phyloP scores from a whole-genome alignment of 805 yeast genomes.

The Hanseniaspora thailandica region DNA sequence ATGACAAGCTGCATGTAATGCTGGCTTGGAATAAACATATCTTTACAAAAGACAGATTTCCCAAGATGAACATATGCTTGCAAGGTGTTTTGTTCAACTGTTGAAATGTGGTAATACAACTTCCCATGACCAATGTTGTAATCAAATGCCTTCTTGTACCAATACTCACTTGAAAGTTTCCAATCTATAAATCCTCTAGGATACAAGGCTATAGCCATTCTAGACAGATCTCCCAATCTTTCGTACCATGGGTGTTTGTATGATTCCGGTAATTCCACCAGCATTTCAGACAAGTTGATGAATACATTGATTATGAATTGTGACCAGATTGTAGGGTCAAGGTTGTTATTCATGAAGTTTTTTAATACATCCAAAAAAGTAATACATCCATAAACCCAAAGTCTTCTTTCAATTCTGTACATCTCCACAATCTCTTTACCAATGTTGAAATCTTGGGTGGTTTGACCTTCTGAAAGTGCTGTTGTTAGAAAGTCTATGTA shows the following conservation, averaged over 20 bases:
- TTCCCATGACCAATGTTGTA: constrained; percentile 76
- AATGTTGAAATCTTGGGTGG: constrained; percentile 30
- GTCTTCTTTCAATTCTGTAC: constrained; percentile 63
- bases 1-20: constrained; percentile 68
- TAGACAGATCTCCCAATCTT: constrained; percentile 69
- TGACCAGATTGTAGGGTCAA: constrained; percentile 67
- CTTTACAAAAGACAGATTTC: constrained; percentile 65
- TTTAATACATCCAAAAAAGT: constrained; percentile 68
- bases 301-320: constrained; percentile 66
- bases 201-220: constrained; percentile 80
- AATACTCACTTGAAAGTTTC: constrained; percentile 70
- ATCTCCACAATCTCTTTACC: constrained; percentile 68
- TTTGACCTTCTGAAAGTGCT: constrained; percentile 60
- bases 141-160: constrained; percentile 67
- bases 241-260: constrained; percentile 53
- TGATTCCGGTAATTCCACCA: constrained; percentile 30
- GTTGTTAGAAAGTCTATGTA: constrained; percentile 62
- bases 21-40: constrained; percentile 73
- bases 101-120: constrained; percentile 75
- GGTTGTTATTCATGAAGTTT: constrained; percentile 58
- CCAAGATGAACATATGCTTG: constrained; percentile 74
- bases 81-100: constrained; percentile 59
- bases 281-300: constrained; percentile 36
- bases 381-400: constrained; percentile 81
- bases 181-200: constrained; percentile 74